A percentile compares a stretch with the other conserved stretches of the same genome.
These are phyloP conservation scores for Elsinoe batatas DNA, from an alignment of 2,329 filamentous ascomycete genomes.

Conservation along the genomic window DNA sequence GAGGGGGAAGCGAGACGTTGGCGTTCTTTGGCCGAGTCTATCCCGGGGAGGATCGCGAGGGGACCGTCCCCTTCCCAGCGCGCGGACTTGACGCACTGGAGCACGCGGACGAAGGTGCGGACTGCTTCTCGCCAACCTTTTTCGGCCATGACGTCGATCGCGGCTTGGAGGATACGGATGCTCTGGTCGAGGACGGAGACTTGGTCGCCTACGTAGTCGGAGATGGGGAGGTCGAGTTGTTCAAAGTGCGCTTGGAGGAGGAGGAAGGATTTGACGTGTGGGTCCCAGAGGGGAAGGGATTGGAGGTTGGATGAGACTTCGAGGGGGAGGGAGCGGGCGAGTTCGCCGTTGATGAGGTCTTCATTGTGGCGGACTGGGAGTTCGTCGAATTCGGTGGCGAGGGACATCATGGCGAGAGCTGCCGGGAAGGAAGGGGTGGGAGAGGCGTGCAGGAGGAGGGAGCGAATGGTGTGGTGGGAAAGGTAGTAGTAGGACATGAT, in stretches of 20 bases:
- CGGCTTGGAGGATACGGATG: slow-evolving; percentile 92
- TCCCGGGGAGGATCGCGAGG: slow-evolving; percentile 67
- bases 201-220: slow-evolving; percentile 94
- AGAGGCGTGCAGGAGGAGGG: slow-evolving; percentile 67
- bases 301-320: slow-evolving; percentile 43
- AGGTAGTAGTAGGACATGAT: slow-evolving; percentile 99
- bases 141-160: slow-evolving; percentile 87
- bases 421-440: slow-evolving; percentile 68
- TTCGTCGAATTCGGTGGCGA: slow-evolving; percentile 92
- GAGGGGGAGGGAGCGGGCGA: slow-evolving; percentile 73
- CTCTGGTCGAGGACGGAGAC: slow-evolving; percentile 82
- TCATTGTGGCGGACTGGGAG: slow-evolving; percentile 96
- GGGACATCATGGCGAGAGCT: slow-evolving; percentile 82
- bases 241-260: slow-evolving; percentile 93
- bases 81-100: slow-evolving; percentile 87
- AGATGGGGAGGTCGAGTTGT: slow-evolving; percentile 82
- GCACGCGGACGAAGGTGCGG: slow-evolving; percentile 68
- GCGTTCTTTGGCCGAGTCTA: slow-evolving; percentile 40
- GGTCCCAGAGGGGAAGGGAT: slow-evolving; percentile 91
- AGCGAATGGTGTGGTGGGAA: slow-evolving; percentile 86
- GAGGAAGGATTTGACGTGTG: slow-evolving; percentile 91
- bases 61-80: slow-evolving; percentile 80
- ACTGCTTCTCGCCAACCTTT: slow-evolving; percentile 71
- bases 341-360: slow-evolving; percentile 87
- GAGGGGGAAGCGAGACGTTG: slow-evolving; percentile 30